phyloP scores from a whole-genome alignment of 2,329 filamentous ascomycete genomes.

The Phaeoacremonium minimum region DNA sequence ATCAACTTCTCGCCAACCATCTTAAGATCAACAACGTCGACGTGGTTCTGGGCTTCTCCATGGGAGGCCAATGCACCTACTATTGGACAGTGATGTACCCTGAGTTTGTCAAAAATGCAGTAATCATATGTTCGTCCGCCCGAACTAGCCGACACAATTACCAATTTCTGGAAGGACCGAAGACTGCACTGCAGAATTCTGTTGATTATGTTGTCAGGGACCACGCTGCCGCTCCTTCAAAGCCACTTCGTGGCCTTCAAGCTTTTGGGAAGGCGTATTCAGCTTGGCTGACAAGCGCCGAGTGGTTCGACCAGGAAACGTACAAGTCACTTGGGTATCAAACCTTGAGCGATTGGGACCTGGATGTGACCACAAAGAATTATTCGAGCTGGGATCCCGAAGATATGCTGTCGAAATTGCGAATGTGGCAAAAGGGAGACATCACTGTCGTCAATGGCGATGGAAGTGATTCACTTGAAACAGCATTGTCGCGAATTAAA shows the following conservation, averaged over 20 bases:
- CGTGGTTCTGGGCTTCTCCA: slow-evolving; percentile 49
- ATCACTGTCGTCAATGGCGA: neutral
- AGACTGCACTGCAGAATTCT: slow-evolving; percentile 36
- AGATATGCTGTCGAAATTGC: slow-evolving; percentile 12
- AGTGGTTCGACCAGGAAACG: slow-evolving; percentile 68
- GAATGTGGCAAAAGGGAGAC: slow-evolving; percentile 3
- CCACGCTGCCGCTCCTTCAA: slow-evolving; percentile 24
- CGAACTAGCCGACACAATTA: slow-evolving; percentile 46
- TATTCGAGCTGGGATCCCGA: slow-evolving; percentile 45
- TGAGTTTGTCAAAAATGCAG: slow-evolving; percentile 36
- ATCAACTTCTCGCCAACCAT: too few relatives aligned
- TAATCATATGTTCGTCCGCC: slow-evolving; percentile 45
- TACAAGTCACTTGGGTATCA: slow-evolving; percentile 63
- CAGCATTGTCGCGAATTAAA: slow-evolving; percentile 3
- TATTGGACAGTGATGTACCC: slow-evolving; percentile 46
- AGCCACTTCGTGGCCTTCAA: slow-evolving; percentile 28
- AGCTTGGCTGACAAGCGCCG: slow-evolving; percentile 75
- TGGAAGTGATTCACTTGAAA: slow-evolving; percentile 2
- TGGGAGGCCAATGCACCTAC: slow-evolving; percentile 50
- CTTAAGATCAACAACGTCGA: slow-evolving; percentile 38
- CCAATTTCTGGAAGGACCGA: slow-evolving; percentile 50
- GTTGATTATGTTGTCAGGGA: slow-evolving; percentile 32
- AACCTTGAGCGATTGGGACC: slow-evolving; percentile 68
- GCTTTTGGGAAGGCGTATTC: slow-evolving; percentile 71
- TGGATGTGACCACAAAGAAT: slow-evolving; percentile 64